Percentiles rank a stretch among this genome's conserved stretches.
Evolutionary conservation across 2,329 filamentous ascomycete genomes (phyloP).

Genomic region (Plectosphaerella sp.): DNA sequence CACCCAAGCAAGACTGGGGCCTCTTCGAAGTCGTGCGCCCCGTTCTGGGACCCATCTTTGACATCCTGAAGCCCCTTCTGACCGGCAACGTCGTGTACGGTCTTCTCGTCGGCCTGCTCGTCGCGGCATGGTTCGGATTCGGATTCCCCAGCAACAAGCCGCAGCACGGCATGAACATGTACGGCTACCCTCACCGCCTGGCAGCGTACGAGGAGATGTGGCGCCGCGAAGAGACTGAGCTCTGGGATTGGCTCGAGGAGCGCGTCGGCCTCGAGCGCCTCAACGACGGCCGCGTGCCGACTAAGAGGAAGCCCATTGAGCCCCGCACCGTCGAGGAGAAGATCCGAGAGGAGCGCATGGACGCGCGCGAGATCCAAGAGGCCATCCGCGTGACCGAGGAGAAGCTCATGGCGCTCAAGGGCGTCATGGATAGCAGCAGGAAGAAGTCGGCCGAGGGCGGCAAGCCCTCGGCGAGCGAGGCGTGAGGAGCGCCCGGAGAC

Average conservation of each 20-base stretch:
- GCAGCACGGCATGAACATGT: conserved; percentile 28
- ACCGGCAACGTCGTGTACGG: conserved; percentile 74
- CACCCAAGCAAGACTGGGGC: conserved; percentile 62
- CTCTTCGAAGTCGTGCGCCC: conserved; percentile 72
- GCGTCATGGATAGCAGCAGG: conserved; percentile 55
- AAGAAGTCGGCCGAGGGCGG: background rate
- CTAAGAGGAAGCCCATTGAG: conserved; percentile 37
- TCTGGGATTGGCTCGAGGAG: conserved; percentile 94
- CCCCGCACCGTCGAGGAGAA: conserved; percentile 56
- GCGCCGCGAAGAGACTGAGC: conserved; percentile 77
- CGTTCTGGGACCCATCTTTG: conserved; percentile 64
- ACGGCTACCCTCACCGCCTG: conserved; percentile 58
- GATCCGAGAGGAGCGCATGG: conserved; percentile 57
- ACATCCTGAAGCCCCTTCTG: conserved; percentile 66
- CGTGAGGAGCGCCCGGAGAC: background rate
- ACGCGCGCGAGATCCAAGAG: conserved; percentile 69
- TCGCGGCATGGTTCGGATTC: conserved; percentile 70
- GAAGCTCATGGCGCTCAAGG: conserved; percentile 71
- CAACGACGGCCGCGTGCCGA: conserved; percentile 30
- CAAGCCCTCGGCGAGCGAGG: background rate
- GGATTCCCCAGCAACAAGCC: conserved; percentile 34
- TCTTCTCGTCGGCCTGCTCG: conserved; percentile 66
- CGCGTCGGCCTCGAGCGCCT: conserved; percentile 68
- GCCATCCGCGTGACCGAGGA: conserved; percentile 85
- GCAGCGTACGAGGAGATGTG: conserved; percentile 92